Conservation (phyloP, 306 rosid genomes). For the Phaseolus lunatus region DNA sequence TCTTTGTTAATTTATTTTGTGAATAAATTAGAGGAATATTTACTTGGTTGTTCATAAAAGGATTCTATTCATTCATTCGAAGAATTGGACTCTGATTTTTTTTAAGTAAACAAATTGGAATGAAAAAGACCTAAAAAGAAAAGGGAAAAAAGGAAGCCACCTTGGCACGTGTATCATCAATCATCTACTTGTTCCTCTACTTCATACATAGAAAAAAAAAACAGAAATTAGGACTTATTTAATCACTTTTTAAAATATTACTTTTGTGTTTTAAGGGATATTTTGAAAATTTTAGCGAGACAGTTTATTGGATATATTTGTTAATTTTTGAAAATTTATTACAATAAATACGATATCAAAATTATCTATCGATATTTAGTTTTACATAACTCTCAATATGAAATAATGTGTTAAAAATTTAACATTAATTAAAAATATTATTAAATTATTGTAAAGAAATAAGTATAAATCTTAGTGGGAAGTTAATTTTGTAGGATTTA, state of each 20-base stretch:
- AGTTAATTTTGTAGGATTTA: too few relatives aligned
- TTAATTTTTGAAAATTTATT: too few relatives aligned
- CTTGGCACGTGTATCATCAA: slow-evolving; percentile 31
- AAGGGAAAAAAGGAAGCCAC: slow-evolving; percentile 14
- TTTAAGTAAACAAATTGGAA: slow-evolving; percentile 31
- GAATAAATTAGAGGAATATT: slow-evolving; percentile 39
- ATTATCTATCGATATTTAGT: too few relatives aligned
- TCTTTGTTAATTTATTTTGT: slow-evolving; percentile 26
- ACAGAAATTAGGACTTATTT: background rate
- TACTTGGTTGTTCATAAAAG: slow-evolving; percentile 1
- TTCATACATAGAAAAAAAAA: slow-evolving; percentile 18
- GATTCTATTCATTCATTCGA: slow-evolving; percentile 37
- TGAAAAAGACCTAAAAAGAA: slow-evolving; percentile 22
- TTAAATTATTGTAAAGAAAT: too few relatives aligned
- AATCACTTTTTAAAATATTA: background rate
- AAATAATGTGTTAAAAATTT: too few relatives aligned
- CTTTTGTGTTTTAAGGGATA: too few relatives aligned
- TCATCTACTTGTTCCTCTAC: slow-evolving; percentile 1
- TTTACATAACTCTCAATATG: too few relatives aligned
- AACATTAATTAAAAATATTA: too few relatives aligned
- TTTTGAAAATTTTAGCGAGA: too few relatives aligned
- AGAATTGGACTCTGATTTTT: slow-evolving; percentile 25
- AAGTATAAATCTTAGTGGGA: too few relatives aligned
- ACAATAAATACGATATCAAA: too few relatives aligned
- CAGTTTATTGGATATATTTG: too few relatives aligned